phyloP scores from a whole-genome alignment of 495 filamentous ascomycete species.

The Penicillium longicatenatum region DNA sequence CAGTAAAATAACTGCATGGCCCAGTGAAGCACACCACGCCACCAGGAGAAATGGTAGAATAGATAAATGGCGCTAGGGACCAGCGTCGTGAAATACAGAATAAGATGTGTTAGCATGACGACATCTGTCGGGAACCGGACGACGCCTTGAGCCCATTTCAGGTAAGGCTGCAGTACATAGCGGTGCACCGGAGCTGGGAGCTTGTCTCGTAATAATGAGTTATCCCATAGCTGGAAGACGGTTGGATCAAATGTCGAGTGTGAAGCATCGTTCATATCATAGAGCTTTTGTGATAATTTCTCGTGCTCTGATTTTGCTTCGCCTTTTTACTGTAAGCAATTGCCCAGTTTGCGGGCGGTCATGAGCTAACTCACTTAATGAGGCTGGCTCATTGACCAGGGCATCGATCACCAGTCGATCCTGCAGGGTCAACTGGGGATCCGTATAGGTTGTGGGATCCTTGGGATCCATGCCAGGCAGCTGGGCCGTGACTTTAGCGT shows the following conservation, averaged over 20 bases:
- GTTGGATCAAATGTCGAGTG: slow-evolving; percentile 53
- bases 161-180: slow-evolving; percentile 58
- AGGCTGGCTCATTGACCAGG: slow-evolving; percentile 36
- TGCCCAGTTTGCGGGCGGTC: not conserved
- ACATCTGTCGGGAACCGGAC: slow-evolving; percentile 67
- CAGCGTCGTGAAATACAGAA: slow-evolving; percentile 68
- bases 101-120: slow-evolving; percentile 74
- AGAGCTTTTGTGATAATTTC: slow-evolving; percentile 43
- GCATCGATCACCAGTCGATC: slow-evolving; percentile 53
- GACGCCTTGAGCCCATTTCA: slow-evolving; percentile 51
- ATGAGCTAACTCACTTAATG: slow-evolving; percentile 21
- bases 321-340: slow-evolving; percentile 15
- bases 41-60: slow-evolving; percentile 63
- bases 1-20: slow-evolving; percentile 62
- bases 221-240: slow-evolving; percentile 54
- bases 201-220: slow-evolving; percentile 34
- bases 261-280: slow-evolving; percentile 54
- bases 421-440: slow-evolving; percentile 50
- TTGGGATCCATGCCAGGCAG: slow-evolving; percentile 37
- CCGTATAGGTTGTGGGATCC: slow-evolving; percentile 43
- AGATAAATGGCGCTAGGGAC: slow-evolving; percentile 66
- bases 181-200: slow-evolving; percentile 41
- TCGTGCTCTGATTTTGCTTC: slow-evolving; percentile 17
- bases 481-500: not conserved
- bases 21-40: slow-evolving; percentile 65